Percentiles rank a stretch among this genome's conserved stretches.
These are phyloP conservation scores for Fusarium nelsonii DNA, from an alignment of 2,329 filamentous ascomycete genomes.

Conservation along the genomic window DNA sequence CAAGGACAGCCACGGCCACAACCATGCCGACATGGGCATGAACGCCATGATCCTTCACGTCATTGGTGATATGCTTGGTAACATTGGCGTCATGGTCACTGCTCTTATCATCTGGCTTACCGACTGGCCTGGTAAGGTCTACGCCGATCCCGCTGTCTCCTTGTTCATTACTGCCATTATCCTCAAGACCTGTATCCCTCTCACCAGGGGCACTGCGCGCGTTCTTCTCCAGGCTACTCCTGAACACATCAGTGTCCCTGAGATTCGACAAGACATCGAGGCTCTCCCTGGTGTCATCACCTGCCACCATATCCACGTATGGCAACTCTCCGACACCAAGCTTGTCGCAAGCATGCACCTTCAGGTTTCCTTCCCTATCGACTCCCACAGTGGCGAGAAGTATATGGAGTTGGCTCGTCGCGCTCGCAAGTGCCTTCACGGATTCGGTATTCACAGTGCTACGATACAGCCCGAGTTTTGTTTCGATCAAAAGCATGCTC, in stretches of 20 bases:
- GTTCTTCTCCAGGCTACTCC: constrained; percentile 96
- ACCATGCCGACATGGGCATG: constrained; percentile 94
- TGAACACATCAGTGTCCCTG: constrained; percentile 85
- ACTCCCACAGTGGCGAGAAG: constrained; percentile 79
- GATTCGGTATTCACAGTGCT: constrained; percentile 94
- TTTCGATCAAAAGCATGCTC: constrained; percentile 62
- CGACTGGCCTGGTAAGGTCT: constrained; percentile 82
- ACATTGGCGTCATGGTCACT: constrained; percentile 85
- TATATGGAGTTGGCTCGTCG: constrained; percentile 93
- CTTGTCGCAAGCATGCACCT: constrained; percentile 94
- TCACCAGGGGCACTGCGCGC: constrained; percentile 83
- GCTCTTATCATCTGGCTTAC: constrained; percentile 94
- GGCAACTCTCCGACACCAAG: constrained; percentile 97
- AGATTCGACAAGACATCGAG: constrained; percentile 93
- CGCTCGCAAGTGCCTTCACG: constrained; percentile 89
- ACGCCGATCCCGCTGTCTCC: constrained; percentile 92
- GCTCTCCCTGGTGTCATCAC: constrained; percentile 85
- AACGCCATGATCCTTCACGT: constrained; percentile 82
- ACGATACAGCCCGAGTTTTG: constrained; percentile 97
- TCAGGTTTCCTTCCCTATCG: constrained; percentile 90
- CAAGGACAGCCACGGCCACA: constrained; percentile 79
- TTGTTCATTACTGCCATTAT: constrained; percentile 90
- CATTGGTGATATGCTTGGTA: constrained; percentile 86
- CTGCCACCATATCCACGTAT: constrained; percentile 97
- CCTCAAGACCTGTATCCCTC: constrained; percentile 78